Percentiles rank a stretch among this genome's conserved stretches.
These are phyloP conservation scores for Lodderomyces parapsilosis DNA, from an alignment of 1,139 yeast genomes.

Conservation along the genomic window DNA sequence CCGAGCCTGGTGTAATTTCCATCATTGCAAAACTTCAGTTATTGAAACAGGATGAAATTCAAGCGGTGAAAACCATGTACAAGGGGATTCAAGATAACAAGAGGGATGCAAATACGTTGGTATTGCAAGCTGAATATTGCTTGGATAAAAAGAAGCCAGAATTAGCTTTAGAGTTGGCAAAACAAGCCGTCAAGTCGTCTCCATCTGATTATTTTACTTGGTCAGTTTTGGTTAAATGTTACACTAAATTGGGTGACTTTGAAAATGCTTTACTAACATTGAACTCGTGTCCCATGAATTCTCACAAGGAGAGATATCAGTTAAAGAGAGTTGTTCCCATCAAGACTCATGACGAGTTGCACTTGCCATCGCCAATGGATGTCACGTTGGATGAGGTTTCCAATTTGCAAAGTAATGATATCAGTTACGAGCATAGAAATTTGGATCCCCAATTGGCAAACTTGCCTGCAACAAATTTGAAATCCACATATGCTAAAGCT, in stretches of 20 bases:
- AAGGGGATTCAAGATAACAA: conserved; percentile 57
- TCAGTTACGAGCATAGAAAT: conserved; percentile 49
- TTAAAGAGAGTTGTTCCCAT: conserved; percentile 62
- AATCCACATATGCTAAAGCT: conserved; percentile 77
- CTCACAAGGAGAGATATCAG: conserved; percentile 59
- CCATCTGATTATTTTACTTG: conserved; percentile 87
- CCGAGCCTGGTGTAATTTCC: conserved; percentile 53
- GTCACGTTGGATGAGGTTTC: conserved; percentile 67
- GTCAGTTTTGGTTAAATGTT: conserved; percentile 71
- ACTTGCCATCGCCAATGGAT: conserved; percentile 77
- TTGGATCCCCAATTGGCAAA: conserved; percentile 69
- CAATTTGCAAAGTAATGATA: conserved; percentile 52
- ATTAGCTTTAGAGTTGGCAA: conserved; percentile 72
- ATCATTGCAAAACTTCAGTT: conserved; percentile 55
- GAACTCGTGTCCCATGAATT: conserved; percentile 91
- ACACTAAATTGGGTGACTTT: conserved; percentile 68
- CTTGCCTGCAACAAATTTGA: conserved; percentile 74
- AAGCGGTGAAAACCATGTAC: conserved; percentile 68
- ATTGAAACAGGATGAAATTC: conserved; percentile 69
- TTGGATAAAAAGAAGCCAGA: conserved; percentile 63
- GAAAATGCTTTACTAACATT: conserved; percentile 77
- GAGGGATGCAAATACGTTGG: conserved; percentile 59
- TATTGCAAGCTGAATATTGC: conserved; percentile 73
- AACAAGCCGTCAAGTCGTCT: conserved; percentile 71
- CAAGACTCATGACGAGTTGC: conserved; percentile 54